phyloP scores from a whole-genome alignment of 371 early-diverging fungal genomes.

The Zychaea mexicana region DNA sequence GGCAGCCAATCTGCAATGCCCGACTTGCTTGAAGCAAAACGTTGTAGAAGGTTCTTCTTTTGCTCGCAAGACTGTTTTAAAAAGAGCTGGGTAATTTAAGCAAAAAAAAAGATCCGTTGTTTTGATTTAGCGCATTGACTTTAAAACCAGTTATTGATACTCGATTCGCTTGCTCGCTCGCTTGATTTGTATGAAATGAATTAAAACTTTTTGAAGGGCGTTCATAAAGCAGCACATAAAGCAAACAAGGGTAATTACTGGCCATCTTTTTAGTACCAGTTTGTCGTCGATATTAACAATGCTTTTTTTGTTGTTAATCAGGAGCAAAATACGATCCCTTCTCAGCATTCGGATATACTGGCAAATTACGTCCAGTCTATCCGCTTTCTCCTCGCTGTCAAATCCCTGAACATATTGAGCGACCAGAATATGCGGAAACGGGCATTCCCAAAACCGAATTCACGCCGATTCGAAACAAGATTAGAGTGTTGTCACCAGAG shows the following conservation, averaged over 20 bases:
- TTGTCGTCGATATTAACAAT: no score
- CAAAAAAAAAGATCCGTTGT: neutral
- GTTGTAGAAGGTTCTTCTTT: constrained; percentile 68
- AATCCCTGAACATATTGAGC: constrained; percentile 75
- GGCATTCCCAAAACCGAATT: constrained; percentile 76
- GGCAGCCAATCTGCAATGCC: constrained; percentile 82
- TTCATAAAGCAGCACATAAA: constrained; percentile 48
- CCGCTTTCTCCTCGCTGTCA: constrained; percentile 78
- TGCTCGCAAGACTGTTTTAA: constrained; percentile 93
- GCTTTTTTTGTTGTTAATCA: neutral
- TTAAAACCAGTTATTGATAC: no score
- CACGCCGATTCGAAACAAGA: constrained; percentile 58
- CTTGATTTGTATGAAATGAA: neutral
- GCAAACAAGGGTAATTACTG: constrained; percentile 26
- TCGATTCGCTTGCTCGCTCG: no score
- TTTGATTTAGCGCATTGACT: no score
- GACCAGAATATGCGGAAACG: constrained; percentile 85
- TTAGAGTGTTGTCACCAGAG: constrained; percentile 63
- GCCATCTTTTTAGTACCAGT: no score
- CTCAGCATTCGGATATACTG: constrained; percentile 79
- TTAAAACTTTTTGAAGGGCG: constrained; percentile 32
- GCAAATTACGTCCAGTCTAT: constrained; percentile 82
- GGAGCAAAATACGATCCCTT: constrained; percentile 76
- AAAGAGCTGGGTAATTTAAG: constrained; percentile 68
- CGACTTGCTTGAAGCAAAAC: constrained; percentile 82